phyloP scores from a whole-genome alignment of 192 early-diverging fungal species.

The Pecoramyces ruminantium region DNA sequence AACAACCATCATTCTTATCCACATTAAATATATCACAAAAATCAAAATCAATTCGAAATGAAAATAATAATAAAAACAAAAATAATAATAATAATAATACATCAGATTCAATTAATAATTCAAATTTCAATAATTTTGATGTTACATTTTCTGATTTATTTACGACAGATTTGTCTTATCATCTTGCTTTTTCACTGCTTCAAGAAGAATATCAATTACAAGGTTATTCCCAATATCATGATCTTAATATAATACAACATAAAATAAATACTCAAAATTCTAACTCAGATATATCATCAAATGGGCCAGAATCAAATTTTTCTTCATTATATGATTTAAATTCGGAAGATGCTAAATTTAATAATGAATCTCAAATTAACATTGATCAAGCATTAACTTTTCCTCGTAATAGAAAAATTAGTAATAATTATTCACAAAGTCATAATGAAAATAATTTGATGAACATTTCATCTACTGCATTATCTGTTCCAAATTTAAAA shows the following conservation, averaged over 20 bases:
- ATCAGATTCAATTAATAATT: background rate
- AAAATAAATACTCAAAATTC: background rate
- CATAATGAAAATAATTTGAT: background rate
- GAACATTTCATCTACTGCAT: background rate
- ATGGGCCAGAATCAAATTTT: background rate
- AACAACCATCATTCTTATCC: background rate
- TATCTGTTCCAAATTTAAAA: background rate
- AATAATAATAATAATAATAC: background rate
- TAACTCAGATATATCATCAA: background rate
- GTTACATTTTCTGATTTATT: background rate
- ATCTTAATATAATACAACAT: background rate
- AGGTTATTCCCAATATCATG: background rate
- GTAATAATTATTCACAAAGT: background rate
- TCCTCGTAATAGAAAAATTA: background rate
- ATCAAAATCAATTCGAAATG: background rate
- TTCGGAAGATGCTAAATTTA: background rate
- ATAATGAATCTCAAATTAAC: background rate
- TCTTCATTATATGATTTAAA: background rate
- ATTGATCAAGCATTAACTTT: background rate
- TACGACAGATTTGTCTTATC: background rate
- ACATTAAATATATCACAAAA: background rate
- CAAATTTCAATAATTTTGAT: background rate
- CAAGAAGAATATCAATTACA: background rate
- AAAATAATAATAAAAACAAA: background rate
- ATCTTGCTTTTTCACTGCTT: background rate